Base-by-base conservation (phyloP, 805 yeast species). In the Yamadazyma kitorensis region DNA sequence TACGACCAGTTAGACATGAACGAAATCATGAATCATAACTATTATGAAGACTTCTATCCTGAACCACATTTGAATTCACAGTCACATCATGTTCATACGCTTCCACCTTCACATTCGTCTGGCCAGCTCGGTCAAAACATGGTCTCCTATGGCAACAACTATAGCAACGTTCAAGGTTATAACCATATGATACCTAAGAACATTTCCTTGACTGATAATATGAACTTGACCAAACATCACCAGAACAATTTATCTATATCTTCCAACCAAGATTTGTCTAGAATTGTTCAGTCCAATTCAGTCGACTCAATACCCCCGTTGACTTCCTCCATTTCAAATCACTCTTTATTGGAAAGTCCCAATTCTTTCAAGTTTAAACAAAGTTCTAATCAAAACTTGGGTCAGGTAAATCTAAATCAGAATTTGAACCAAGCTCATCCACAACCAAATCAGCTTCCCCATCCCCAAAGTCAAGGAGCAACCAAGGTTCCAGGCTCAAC, bases 261-360 rank as follows among this genome's bases (percentile, higher is more conserved):
- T n/a, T 29, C 34, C 2, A 22, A 24, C 15, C 36, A 31, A 13
- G 44, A 40, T 16, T 27, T 37, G 19, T 26, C 33, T 15, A 33
- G 27, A 20, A 11, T 45, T 6, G 47, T 42, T 9, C 39, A 41
- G 9, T 50, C 58, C 2, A 33, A 23, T 17, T 54, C 60, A 6
- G 34, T 49, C 27, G 71, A 65, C 30, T 55, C 61, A 20, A 50
- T 64, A 24, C 70, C 68, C 9, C 67, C 51, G 27, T 49, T 61
- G 25, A 51, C 59, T 29, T 55, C 60, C 37, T 63, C 65, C 34
- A 51, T 50, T 17, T 57, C 64, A 24, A 59, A 59, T 44, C 67
- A 58, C 29, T 59, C 61, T 35, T 48, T 60, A 12, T 41, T 52
- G 36, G 67, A 58, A 36, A 51, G 59, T 17, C 64, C 68, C 4